Percentiles rank a stretch among this genome's conserved stretches.
phyloP scores from a whole-genome alignment of 768 basidiomycete genomes.

The Boletus bicolor region DNA sequence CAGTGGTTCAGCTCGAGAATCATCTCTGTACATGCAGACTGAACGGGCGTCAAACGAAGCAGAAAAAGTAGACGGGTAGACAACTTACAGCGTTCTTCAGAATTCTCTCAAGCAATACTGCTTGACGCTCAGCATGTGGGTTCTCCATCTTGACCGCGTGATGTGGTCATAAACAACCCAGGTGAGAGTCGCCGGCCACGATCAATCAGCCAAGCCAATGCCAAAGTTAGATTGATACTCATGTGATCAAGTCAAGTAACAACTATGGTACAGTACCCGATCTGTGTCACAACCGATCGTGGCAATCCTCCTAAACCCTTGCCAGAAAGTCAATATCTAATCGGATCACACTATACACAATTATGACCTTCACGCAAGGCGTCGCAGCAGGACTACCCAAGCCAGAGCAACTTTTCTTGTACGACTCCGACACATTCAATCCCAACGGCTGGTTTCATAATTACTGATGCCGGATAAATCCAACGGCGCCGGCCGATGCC shows the following conservation, averaged over 20 bases:
- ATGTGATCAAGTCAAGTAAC: background rate
- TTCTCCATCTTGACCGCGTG: constrained; percentile 69
- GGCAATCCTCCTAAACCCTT: constrained; percentile 21
- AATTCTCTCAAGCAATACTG: constrained; percentile 85
- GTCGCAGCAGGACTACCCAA: constrained; percentile 13
- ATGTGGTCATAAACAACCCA: background rate
- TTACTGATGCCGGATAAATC: constrained; percentile 18
- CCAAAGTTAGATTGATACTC: background rate
- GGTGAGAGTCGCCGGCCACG: background rate
- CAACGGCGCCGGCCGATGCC: constrained; percentile 17
- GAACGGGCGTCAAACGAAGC: background rate
- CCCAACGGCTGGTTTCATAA: background rate
- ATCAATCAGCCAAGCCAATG: constrained; percentile 1
- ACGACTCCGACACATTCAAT: background rate
- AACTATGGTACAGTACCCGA: background rate
- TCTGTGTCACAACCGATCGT: background rate
- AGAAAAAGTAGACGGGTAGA: background rate
- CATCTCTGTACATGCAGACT: constrained; percentile 94
- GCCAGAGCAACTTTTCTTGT: background rate
- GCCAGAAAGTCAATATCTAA: background rate
- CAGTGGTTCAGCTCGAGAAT: constrained; percentile 86
- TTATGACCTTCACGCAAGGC: constrained; percentile 8
- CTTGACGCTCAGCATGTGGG: constrained; percentile 91
- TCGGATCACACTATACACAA: background rate
- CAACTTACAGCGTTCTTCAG: constrained; percentile 78